A percentile compares a stretch with the other conserved stretches of the same genome.
phyloP scores from a whole-genome alignment of 805 yeast species.

The Yarrowia keelungensis region DNA sequence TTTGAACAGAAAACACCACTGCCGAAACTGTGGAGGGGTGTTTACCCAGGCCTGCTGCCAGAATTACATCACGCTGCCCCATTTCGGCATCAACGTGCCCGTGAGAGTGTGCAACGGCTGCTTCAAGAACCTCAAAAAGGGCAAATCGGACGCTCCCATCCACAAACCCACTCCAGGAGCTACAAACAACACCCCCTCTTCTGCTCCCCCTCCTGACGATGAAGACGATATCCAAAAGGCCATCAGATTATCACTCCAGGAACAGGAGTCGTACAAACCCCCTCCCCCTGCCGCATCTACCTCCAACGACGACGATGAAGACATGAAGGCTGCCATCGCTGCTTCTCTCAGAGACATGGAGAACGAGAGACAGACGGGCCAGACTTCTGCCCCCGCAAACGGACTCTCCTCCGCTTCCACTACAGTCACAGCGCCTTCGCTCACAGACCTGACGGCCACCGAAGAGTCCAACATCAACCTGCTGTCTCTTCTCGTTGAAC shows the following conservation, averaged over 20 bases:
- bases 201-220: conserved; percentile 50
- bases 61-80: conserved; percentile 72
- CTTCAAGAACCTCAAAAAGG: conserved; percentile 59
- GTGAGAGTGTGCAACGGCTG: conserved; percentile 96
- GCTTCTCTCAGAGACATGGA: conserved; percentile 84
- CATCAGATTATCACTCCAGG: conserved; percentile 77
- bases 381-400: neutral
- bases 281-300: conserved; percentile 47
- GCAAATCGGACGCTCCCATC: conserved; percentile 44
- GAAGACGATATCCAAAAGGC: conserved; percentile 80
- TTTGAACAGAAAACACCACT: conserved; percentile 91
- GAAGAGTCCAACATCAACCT: conserved; percentile 76
- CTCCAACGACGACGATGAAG: conserved; percentile 78
- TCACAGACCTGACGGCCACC: conserved; percentile 56
- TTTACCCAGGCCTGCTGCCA: conserved; percentile 87
- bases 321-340: conserved; percentile 91
- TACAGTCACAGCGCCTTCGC: conserved; percentile 24
- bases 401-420: conserved; percentile 1
- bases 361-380: conserved; percentile 42
- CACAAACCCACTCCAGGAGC: neutral
- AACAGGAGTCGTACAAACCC: conserved; percentile 46
- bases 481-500: conserved; percentile 71
- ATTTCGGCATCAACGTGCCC: conserved; percentile 83
- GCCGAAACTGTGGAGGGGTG: conserved; percentile 97
- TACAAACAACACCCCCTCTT: neutral